Evolutionary conservation across 2,329 filamentous ascomycete species (phyloP).

Genomic region (Fusarium hostae): DNA sequence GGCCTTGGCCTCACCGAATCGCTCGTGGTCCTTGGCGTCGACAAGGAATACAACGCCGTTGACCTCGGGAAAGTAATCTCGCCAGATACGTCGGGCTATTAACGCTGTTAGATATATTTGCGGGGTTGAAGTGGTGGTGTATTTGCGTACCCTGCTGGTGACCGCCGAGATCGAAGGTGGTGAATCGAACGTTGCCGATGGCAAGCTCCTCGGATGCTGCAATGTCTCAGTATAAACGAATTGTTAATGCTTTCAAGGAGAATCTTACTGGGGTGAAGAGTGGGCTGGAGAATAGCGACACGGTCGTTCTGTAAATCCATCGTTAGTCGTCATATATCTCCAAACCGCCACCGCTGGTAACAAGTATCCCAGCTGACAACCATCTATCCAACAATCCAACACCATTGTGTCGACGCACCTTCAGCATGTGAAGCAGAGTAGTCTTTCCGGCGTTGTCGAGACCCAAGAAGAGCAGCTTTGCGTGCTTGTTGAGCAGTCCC

Average conservation of each 20-base stretch:
- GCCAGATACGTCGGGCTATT: constrained; percentile 91
- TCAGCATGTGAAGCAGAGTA: constrained; percentile 93
- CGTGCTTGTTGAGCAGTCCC: constrained; percentile 93
- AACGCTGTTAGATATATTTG: not conserved
- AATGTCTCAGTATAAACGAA: constrained; percentile 27
- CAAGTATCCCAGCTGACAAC: not conserved
- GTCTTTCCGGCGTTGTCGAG: constrained; percentile 97
- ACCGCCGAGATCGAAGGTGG: constrained; percentile 92
- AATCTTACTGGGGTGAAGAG: constrained; percentile 85
- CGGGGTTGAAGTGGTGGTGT: not conserved
- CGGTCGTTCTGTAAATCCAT: constrained; percentile 77
- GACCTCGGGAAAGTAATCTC: constrained; percentile 96
- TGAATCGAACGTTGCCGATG: constrained; percentile 94
- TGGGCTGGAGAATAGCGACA: constrained; percentile 89
- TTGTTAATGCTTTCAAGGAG: not conserved
- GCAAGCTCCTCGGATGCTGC: constrained; percentile 89
- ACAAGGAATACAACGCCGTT: constrained; percentile 98
- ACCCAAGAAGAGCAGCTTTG: constrained; percentile 92
- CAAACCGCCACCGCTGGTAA: not conserved
- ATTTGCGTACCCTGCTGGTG: constrained; percentile 81
- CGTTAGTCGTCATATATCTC: constrained; percentile 39
- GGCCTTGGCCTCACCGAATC: constrained; percentile 92
- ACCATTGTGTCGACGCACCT: constrained; percentile 66
- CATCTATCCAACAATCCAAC: not conserved
- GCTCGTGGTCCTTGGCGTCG: constrained; percentile 96